Base-by-base conservation (phyloP, 2,329 filamentous ascomycete species). In the Clonostachys sp. region DNA sequence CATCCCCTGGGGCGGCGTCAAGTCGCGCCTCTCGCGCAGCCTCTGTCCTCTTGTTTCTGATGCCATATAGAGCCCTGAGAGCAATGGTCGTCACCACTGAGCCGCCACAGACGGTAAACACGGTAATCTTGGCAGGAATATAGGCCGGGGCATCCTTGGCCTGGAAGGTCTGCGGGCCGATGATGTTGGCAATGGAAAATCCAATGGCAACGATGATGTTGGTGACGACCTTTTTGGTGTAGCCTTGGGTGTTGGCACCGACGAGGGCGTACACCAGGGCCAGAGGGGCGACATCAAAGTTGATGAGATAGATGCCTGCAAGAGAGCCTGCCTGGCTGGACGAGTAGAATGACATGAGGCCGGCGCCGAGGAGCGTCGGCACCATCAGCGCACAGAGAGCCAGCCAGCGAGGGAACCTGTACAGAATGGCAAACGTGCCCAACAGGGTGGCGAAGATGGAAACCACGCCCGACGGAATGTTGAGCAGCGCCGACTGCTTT, bases 191-290 rank as follows among this genome's bases (percentile, higher is more conserved):
- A 3, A 64, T 55, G 41, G 68, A 73, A 50, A 71, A 71, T 6
- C 64, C 67, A 2, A 72, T 49, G 52, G 73, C 74, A 9, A 74
- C 67, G 36, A 72, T 60, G 1, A 68, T 71, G 3, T 70, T 70
- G 5, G 63, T 61, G 0, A 71, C 70, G 4, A 69, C 66, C 17
- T 71, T 65, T 58, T 74, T 74, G 5, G 71, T 74, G 54, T 73
- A 74, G 5, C 71, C 70, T 5, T 66, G 72, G 1, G 72, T 57
- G 42, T 77, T 77, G 34, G 69, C 65, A 5, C 73, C 70, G 4
- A 73, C 72, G 54, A 78, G 65, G 48, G 75, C 75, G 30, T 80
- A 66, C 2, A 75, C 70, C 6, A 80, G 62, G 0, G 79, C 75
- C n/a, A 81, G 61, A 13, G 74, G 73, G 4, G 72, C 69, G 6